phyloP scores from a whole-genome alignment of 2,329 filamentous ascomycete species.

The Stenocarpella maydis region DNA sequence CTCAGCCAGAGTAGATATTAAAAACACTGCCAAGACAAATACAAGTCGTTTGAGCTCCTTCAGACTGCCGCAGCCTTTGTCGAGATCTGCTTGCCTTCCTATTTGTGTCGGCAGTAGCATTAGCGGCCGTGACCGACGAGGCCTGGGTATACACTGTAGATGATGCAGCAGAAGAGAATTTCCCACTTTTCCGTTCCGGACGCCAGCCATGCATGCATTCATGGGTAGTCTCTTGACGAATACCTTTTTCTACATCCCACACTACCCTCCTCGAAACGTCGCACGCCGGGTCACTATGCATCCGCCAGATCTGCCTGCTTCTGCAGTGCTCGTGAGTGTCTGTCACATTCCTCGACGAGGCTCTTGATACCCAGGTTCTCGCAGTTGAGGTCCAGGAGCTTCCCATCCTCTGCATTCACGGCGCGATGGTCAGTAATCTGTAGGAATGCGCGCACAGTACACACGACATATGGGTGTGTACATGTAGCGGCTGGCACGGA shows the following conservation, averaged over 20 bases:
- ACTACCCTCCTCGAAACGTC: not conserved
- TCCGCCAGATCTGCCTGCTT: constrained; percentile 81
- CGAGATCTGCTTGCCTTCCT: not conserved
- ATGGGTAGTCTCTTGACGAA: not conserved
- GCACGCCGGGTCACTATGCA: constrained; percentile 20
- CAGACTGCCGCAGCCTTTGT: not conserved
- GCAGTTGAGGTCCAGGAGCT: constrained; percentile 84
- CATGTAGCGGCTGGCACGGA: not conserved
- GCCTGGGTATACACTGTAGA: not conserved
- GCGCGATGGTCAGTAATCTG: not conserved
- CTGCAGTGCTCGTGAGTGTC: constrained; percentile 83
- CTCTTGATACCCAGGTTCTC: constrained; percentile 85
- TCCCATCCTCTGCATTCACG: constrained; percentile 79
- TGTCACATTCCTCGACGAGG: constrained; percentile 86
- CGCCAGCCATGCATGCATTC: constrained; percentile 31
- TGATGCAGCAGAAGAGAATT: not conserved
- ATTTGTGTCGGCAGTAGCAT: not conserved
- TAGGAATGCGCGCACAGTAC: not conserved
- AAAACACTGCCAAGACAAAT: constrained; percentile 11
- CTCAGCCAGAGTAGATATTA: constrained; percentile 24
- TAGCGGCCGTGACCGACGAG: not conserved
- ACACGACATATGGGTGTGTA: not conserved
- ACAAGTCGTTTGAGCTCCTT: not conserved
- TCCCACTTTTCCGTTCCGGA: not conserved
- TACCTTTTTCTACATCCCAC: not conserved